Percentiles rank a stretch among this genome's conserved stretches.
These are phyloP conservation scores for Fusarium tupiense DNA, from an alignment of 2,329 filamentous ascomycete genomes.

Conservation along the genomic window DNA sequence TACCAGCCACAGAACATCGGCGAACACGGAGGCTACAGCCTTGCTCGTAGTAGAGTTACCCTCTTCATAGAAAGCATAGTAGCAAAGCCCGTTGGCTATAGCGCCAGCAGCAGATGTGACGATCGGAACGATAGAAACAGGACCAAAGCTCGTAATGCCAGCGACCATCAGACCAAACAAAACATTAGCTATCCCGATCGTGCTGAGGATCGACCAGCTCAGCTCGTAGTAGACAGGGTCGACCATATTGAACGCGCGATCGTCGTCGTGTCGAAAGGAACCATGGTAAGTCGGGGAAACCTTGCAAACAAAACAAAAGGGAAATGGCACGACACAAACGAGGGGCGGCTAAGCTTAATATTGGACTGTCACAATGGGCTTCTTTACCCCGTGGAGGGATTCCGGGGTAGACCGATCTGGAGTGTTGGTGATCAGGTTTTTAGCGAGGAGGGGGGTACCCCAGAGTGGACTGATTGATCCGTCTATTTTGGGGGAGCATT, in stretches of 20 bases:
- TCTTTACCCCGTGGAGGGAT: constrained; percentile 14
- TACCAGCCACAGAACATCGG: constrained; percentile 55
- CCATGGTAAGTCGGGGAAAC: constrained; percentile 3
- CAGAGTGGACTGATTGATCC: constrained; percentile 19
- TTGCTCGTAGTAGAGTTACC: constrained; percentile 31
- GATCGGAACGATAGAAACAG: constrained; percentile 53
- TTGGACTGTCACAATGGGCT: not conserved
- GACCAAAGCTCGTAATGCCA: constrained; percentile 53
- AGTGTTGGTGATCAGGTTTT: constrained; percentile 19
- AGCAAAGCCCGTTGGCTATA: constrained; percentile 56
- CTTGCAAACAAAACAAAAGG: not conserved
- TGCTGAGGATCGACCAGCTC: constrained; percentile 58
- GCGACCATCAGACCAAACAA: constrained; percentile 52
- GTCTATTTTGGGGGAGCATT: not conserved
- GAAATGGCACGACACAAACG: not conserved
- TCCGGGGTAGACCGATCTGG: constrained; percentile 23
- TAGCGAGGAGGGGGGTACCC: constrained; percentile 13
- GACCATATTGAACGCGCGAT: constrained; percentile 14
- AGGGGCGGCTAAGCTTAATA: constrained; percentile 14
- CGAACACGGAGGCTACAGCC: constrained; percentile 51
- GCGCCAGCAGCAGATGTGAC: constrained; percentile 51
- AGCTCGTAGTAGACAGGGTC: constrained; percentile 51
- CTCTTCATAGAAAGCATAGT: constrained; percentile 52
- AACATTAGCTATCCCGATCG: constrained; percentile 53
- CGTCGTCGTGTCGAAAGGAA: not conserved